Conservation (phyloP, 306 rosid species). For the Cyamopsis tetragonoloba region DNA sequence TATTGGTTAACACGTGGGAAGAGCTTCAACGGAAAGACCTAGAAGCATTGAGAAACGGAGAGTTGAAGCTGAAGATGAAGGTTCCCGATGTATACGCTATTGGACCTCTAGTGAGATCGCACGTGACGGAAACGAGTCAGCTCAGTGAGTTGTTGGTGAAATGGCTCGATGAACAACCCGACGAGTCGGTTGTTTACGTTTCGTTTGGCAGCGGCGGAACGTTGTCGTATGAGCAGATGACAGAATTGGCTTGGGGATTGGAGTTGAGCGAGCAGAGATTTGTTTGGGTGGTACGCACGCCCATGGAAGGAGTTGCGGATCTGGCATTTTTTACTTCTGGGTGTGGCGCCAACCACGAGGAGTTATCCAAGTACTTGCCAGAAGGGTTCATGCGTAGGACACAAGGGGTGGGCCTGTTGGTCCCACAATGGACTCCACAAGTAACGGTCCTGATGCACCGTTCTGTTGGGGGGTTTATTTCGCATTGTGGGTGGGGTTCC, state of each 20-base stretch:
- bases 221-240: conserved; percentile 43
- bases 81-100: conserved; percentile 39
- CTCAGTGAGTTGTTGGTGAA: background rate
- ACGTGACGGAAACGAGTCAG: background rate
- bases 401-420: background rate
- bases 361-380: background rate
- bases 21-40: background rate
- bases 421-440: conserved; percentile 47
- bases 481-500: conserved; percentile 61
- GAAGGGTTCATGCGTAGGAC: conserved; percentile 11
- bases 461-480: conserved; percentile 40
- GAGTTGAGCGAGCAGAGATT: conserved; percentile 55
- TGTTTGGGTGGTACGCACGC: conserved; percentile 63
- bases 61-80: background rate
- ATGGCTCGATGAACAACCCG: conserved; percentile 55
- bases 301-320: conserved; percentile 6
- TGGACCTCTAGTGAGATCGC: conserved; percentile 46
- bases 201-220: conserved; percentile 72
- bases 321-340: conserved; percentile 17
- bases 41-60: background rate
- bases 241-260: conserved; percentile 59
- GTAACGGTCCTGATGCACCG: conserved; percentile 32
- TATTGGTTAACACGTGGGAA: conserved; percentile 32
- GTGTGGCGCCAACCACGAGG: background rate
- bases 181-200: conserved; percentile 48